phyloP scores from a whole-genome alignment of 176 grass and related monocot genomes.

The Hordeum vulgare region MorexV3_pseudomolecules_assembly NC_058521.1:576684792-576685291 shows the following conservation, averaged over 20 bases:
- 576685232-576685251: slow-evolving; percentile 55
- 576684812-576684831: slow-evolving; percentile 83
- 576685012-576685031: slow-evolving; percentile 64
- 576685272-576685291: slow-evolving; percentile 38
- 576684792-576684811: slow-evolving; percentile 70
- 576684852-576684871: slow-evolving; percentile 75
- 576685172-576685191: slow-evolving; percentile 74
- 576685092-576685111: slow-evolving; percentile 34
- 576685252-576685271: slow-evolving; percentile 66
- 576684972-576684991: slow-evolving; percentile 69
- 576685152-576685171: slow-evolving; percentile 55
- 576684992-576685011: slow-evolving; percentile 54
- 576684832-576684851: slow-evolving; percentile 70
- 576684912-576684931: slow-evolving; percentile 40
- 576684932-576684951: slow-evolving; percentile 89
- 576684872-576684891: slow-evolving; percentile 93
- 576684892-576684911: slow-evolving; percentile 60
- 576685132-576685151: slow-evolving; percentile 70
- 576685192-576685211: slow-evolving; percentile 55
- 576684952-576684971: slow-evolving; percentile 87
- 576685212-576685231: slow-evolving; percentile 84
- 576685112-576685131: slow-evolving; percentile 46
- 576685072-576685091: slow-evolving; percentile 54
- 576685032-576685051: slow-evolving; percentile 76
- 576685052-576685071: slow-evolving; percentile 66